Conservation (phyloP, 139 green algal genomes). For the Trebouxia sp. region DNA sequence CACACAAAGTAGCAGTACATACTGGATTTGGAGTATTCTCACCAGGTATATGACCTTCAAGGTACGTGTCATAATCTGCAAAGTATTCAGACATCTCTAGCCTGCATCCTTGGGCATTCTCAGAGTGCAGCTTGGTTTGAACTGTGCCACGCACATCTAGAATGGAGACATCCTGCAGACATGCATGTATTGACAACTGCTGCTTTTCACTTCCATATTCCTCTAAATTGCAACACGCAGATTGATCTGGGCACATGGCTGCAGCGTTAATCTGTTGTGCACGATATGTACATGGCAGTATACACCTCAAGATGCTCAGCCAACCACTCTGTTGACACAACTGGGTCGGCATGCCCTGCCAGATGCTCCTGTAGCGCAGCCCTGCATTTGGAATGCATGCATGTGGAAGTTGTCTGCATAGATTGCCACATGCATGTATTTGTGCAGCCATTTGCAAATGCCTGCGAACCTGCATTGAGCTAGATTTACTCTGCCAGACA, state of each 20-base stretch:
- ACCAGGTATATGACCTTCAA: slow-evolving; percentile 26
- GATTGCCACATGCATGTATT: neutral
- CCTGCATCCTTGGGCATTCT: slow-evolving; percentile 5
- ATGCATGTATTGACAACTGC: too few species aligned
- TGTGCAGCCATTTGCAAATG: neutral
- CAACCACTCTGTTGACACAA: slow-evolving; percentile 10
- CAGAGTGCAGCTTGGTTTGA: neutral
- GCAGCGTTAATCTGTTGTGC: too few species aligned
- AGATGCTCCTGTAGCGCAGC: neutral
- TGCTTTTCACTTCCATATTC: too few species aligned
- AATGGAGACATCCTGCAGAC: slow-evolving; percentile 13
- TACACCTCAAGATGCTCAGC: neutral
- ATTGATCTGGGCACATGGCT: neutral
- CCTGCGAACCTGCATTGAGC: too few species aligned
- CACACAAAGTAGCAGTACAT: too few species aligned
- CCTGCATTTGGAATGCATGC: neutral
- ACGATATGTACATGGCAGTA: too few species aligned
- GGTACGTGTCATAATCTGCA: slow-evolving; percentile 26
- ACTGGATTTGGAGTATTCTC: neutral
- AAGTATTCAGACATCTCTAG: slow-evolving; percentile 17
- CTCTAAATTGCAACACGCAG: neutral
- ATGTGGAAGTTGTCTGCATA: too few species aligned
- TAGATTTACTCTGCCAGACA: too few species aligned
- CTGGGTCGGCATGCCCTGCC: neutral
- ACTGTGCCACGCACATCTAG: slow-evolving; percentile 19